Percentiles rank a stretch among this genome's conserved stretches.
Evolutionary conservation across 352 stramenopile species (phyloP).

Genomic region (Aphanomyces astaci): DNA sequence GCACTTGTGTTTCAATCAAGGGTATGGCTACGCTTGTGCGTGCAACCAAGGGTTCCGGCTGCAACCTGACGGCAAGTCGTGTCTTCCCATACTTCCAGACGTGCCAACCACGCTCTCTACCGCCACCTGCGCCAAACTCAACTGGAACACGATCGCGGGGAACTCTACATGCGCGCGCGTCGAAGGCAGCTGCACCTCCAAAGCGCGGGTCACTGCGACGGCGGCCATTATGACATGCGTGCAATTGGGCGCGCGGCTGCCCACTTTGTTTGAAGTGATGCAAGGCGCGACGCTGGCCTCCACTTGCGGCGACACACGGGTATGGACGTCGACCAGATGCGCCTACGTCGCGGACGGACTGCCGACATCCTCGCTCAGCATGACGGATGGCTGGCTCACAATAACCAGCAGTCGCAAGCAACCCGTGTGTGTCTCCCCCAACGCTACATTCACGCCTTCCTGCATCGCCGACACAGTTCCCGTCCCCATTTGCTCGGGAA

Average conservation of each 20-base stretch:
- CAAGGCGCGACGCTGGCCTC: neutral
- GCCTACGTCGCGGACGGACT: too few species aligned
- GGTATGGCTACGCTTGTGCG: neutral
- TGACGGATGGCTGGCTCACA: neutral
- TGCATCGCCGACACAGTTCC: neutral
- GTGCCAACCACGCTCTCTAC: neutral
- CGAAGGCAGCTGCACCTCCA: neutral
- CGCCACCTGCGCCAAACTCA: neutral
- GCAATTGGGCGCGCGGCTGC: neutral
- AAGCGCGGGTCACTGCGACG: neutral
- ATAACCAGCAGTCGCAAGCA: neutral
- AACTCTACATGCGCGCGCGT: neutral
- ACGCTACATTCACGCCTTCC: neutral
- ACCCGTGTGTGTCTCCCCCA: neutral
- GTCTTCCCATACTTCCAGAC: neutral
- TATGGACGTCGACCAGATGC: neutral
- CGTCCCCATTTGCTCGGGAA: neutral
- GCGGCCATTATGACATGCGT: neutral
- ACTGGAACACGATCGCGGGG: neutral
- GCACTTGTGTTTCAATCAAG: conserved; percentile 4
- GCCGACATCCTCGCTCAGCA: too few species aligned
- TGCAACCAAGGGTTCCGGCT: neutral
- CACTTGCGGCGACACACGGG: neutral
- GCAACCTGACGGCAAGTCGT: neutral
- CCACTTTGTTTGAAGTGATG: neutral